Evolutionary conservation across 2,329 filamentous ascomycete species (phyloP).

Genomic region (Exophiala aquamarina): DNA sequence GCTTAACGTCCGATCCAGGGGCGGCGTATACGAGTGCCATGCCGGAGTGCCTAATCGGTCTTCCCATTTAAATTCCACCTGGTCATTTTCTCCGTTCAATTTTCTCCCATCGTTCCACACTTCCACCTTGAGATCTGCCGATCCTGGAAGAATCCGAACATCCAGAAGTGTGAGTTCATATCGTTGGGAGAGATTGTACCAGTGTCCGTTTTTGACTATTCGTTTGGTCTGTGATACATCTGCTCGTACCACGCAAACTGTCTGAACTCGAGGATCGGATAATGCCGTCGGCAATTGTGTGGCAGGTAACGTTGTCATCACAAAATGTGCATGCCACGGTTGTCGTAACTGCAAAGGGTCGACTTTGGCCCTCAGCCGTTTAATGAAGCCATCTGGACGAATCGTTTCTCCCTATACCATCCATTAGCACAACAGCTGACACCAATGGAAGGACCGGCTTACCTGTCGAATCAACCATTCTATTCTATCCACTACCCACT

Average conservation of each 20-base stretch:
- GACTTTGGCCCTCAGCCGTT: slow-evolving; percentile 25
- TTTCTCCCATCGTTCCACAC: slow-evolving; percentile 33
- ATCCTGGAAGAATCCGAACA: slow-evolving; percentile 35
- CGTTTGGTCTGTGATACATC: slow-evolving; percentile 31
- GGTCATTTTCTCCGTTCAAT: slow-evolving; percentile 31
- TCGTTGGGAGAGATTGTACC: slow-evolving; percentile 33
- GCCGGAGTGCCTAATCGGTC: background rate
- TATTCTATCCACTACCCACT: slow-evolving; percentile 35
- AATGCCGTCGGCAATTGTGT: slow-evolving; percentile 30
- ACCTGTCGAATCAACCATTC: slow-evolving; percentile 39
- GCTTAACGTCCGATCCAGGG: too few species aligned
- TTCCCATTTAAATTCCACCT: slow-evolving; percentile 35
- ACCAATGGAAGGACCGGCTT: slow-evolving; percentile 2
- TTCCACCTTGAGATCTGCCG: slow-evolving; percentile 38
- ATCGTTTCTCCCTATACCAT: slow-evolving; percentile 14
- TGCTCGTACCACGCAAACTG: slow-evolving; percentile 34
- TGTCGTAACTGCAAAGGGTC: slow-evolving; percentile 18
- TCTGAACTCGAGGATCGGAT: slow-evolving; percentile 27
- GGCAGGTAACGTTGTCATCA: slow-evolving; percentile 32
- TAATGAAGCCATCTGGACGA: slow-evolving; percentile 18
- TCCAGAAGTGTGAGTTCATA: slow-evolving; percentile 35
- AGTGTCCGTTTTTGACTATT: slow-evolving; percentile 38
- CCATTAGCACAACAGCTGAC: background rate
- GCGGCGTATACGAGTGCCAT: too few species aligned
- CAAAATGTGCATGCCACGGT: slow-evolving; percentile 34